phyloP scores from a whole-genome alignment of 106 monocot genomes.

The Agapanthus africanus region DNA sequence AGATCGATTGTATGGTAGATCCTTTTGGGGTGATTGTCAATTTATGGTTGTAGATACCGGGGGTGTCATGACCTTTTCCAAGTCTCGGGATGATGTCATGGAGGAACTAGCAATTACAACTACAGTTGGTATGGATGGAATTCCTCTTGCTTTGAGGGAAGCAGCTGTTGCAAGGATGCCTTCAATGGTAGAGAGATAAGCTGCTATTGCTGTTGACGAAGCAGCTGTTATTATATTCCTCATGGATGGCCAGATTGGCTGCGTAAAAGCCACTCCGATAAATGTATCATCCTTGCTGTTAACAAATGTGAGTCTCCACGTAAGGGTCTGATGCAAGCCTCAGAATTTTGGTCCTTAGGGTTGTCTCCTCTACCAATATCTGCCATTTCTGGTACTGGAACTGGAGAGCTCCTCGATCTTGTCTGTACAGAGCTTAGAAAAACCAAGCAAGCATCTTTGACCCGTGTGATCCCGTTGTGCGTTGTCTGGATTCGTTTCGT shows the following conservation, averaged over 20 bases:
- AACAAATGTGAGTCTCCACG: conserved; percentile 99
- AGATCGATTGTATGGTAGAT: conserved; percentile 88
- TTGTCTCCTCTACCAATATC: conserved; percentile 90
- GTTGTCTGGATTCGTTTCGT: no score
- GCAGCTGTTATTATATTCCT: conserved; percentile 86
- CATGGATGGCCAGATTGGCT: conserved; percentile 98
- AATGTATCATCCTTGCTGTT: conserved; percentile 84
- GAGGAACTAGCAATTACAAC: conserved; percentile 87
- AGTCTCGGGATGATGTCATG: conserved; percentile 75
- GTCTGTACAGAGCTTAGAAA: conserved; percentile 71
- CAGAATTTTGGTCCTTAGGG: conserved; percentile 98
- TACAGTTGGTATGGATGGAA: conserved; percentile 93
- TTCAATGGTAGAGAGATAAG: conserved; percentile 97
- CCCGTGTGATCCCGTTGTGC: no score
- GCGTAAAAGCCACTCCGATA: conserved; percentile 71
- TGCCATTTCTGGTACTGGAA: conserved; percentile 94
- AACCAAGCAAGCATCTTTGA: no score
- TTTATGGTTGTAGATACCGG: conserved; percentile 95
- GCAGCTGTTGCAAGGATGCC: conserved; percentile 95
- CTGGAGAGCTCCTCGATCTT: conserved; percentile 91
- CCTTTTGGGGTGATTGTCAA: conserved; percentile 74
- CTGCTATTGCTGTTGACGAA: conserved; percentile 83
- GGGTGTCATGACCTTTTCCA: conserved; percentile 86
- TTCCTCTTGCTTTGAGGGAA: conserved; percentile 78
- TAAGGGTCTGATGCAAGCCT: conserved; percentile 87